Evolutionary conservation across 352 stramenopile genomes (phyloP).

Genomic region (Phytopythium boreale): DNA sequence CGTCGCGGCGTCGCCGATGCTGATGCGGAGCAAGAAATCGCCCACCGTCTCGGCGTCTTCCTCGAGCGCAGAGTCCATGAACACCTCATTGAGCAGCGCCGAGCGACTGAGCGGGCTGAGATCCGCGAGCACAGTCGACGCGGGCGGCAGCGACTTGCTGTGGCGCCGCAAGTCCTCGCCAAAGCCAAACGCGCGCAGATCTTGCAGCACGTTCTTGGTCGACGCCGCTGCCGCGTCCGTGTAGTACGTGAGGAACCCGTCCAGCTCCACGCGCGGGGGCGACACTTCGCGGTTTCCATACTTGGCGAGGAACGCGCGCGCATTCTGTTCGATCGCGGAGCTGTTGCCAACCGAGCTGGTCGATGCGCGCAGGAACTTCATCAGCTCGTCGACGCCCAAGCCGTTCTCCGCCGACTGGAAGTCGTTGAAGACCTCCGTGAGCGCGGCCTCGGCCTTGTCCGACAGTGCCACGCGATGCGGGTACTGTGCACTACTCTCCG

Average conservation of each 20-base stretch:
- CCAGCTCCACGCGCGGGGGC: slow-evolving; percentile 50
- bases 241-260: slow-evolving; percentile 82
- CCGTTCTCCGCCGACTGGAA: slow-evolving; percentile 37
- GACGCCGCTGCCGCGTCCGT: slow-evolving; percentile 71
- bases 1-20: slow-evolving; percentile 54
- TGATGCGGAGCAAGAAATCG: slow-evolving; percentile 70
- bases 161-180: slow-evolving; percentile 76
- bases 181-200: slow-evolving; percentile 79
- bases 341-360: slow-evolving; percentile 50
- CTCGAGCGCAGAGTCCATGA: slow-evolving; percentile 84
- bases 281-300: slow-evolving; percentile 48
- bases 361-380: slow-evolving; percentile 69
- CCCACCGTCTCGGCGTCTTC: slow-evolving; percentile 82
- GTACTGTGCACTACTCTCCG: slow-evolving; percentile 65
- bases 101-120: slow-evolving; percentile 57
- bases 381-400: slow-evolving; percentile 58
- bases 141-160: slow-evolving; percentile 22
- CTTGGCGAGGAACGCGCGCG: slow-evolving; percentile 59
- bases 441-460: slow-evolving; percentile 64
- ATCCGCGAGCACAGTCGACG: slow-evolving; percentile 37
- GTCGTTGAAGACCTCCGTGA: slow-evolving; percentile 78
- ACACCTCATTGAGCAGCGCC: slow-evolving; percentile 73
- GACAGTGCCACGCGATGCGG: slow-evolving; percentile 66
- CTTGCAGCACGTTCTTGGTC: slow-evolving; percentile 75
- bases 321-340: slow-evolving; percentile 61